phyloP scores from a whole-genome alignment of 805 yeast species.

The Lipomyces anomalus region DNA sequence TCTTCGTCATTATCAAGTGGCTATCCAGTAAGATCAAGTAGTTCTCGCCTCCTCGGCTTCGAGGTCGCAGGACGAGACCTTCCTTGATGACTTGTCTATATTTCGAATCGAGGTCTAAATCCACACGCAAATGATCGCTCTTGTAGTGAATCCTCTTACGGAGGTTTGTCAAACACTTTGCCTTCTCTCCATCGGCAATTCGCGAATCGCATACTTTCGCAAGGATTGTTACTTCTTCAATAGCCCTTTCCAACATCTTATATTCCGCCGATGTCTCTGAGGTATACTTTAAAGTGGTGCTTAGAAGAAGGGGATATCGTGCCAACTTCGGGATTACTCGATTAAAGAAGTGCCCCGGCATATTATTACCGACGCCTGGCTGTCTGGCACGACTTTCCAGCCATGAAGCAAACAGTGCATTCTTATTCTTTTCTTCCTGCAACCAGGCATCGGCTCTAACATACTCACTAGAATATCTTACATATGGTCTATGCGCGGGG shows the following conservation, averaged over 20 bases:
- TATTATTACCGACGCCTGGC: conserved; percentile 34
- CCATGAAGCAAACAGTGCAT: conserved; percentile 53
- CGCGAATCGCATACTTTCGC: conserved; percentile 55
- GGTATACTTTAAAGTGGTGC: conserved; percentile 51
- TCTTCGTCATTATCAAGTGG: conserved; percentile 42
- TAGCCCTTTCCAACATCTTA: conserved; percentile 46
- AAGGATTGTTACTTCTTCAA: conserved; percentile 49
- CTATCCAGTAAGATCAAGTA: conserved; percentile 64
- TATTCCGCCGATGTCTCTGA: conserved; percentile 48
- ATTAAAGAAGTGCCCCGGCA: conserved; percentile 42
- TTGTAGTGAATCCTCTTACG: conserved; percentile 53
- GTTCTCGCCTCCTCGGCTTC: conserved; percentile 55
- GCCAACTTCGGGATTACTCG: conserved; percentile 52
- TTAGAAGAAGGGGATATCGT: conserved; percentile 56
- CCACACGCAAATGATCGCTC: conserved; percentile 39
- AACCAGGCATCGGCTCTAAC: conserved; percentile 37
- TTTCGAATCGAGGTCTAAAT: conserved; percentile 48
- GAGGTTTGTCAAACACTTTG: conserved; percentile 49
- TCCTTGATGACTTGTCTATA: conserved; percentile 52
- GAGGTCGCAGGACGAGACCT: conserved; percentile 50
- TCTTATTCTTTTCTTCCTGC: conserved; percentile 39
- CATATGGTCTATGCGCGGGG: conserved; percentile 49
- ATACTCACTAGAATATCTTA: conserved; percentile 49
- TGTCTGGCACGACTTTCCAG: conserved; percentile 48
- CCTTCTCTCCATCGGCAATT: conserved; percentile 56